Conservation (phyloP, 192 early-diverging fungal species). For the Podila minutissima region DNA sequence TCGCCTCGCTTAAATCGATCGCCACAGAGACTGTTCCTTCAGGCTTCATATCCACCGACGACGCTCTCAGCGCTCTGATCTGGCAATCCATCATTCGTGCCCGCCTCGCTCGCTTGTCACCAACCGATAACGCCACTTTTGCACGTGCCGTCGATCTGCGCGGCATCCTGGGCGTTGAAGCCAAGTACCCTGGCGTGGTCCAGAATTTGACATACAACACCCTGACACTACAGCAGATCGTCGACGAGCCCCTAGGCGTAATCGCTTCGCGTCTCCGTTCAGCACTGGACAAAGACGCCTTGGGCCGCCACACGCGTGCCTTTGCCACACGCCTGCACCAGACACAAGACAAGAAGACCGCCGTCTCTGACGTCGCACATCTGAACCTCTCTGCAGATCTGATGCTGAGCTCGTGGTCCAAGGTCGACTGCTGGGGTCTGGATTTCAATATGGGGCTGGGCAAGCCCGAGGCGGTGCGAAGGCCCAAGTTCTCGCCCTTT, state of each 20-base stretch:
- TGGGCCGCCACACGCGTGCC: background rate
- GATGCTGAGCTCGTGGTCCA: background rate
- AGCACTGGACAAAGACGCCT: background rate
- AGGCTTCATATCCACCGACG: background rate
- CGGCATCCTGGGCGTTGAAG: background rate
- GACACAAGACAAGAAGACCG: background rate
- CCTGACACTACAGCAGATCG: background rate
- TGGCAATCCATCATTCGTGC: background rate
- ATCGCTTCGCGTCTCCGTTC: background rate
- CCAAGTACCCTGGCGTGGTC: background rate
- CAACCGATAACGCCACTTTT: background rate
- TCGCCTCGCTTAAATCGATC: background rate
- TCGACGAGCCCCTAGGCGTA: background rate
- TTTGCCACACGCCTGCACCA: background rate
- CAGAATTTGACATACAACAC: background rate
- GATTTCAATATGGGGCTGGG: background rate
- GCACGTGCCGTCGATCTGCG: background rate
- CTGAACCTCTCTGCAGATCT: background rate
- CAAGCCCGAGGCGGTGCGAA: background rate
- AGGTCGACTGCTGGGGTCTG: background rate
- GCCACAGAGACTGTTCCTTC: background rate
- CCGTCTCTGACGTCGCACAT: background rate
- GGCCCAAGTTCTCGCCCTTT: background rate
- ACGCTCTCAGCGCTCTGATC: background rate
- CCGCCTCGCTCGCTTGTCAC: background rate